Evolutionary conservation across 352 stramenopile genomes (phyloP), one percentile per base, ranked within the genome.

Genomic region (Plasmopara viticola): DNA sequence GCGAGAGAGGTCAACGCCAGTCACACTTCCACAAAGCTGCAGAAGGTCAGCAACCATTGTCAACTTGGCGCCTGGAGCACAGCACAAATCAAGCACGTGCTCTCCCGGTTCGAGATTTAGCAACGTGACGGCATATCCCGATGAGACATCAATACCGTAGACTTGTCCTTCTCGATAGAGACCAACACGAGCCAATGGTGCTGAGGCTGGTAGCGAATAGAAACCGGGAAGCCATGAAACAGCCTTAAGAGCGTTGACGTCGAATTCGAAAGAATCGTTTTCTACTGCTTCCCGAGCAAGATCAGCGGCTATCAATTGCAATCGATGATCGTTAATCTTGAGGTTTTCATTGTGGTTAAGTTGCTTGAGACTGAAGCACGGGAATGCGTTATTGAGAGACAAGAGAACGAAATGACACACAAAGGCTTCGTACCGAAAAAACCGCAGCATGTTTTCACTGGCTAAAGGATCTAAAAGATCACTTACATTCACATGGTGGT

Each of bases 41-140:
- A 86, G 41, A 25, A 87, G 41, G 54, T 98, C 92, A 4, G 87
- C 84, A 48, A 98, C 88, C 73, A 92, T 89, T 33, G 80, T 86
- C n/a, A 97, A 66, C 44, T 98, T 98, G 28, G 89, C 74, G 9
- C 95, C 92, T 12, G 95, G 95, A 45, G 85, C 88, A 53, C 89
- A 97, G 64, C 95, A 98, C 50, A 98, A 65, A 72, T 98, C 93
- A 37, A 98, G 70, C 6, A 98, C 83, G 43, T 95, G 75, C 18
- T 92, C 74, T 48, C 84, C 76, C 60, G 80, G 82, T 29, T 72
- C 57, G 9, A 86, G 50, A 42, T 76, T 58, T 15, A 95, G 62
- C 33, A 85, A 60, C 12, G 57, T 68, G 8, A 91, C 80, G 0
- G 82, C 83, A 42, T 74, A 88, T 6, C 80, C 86, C 0, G 82